Percentiles rank a stretch among this genome's conserved stretches.
Conservation (phyloP, 2,329 filamentous ascomycete species). For the Clonostachys rosea region DNA sequence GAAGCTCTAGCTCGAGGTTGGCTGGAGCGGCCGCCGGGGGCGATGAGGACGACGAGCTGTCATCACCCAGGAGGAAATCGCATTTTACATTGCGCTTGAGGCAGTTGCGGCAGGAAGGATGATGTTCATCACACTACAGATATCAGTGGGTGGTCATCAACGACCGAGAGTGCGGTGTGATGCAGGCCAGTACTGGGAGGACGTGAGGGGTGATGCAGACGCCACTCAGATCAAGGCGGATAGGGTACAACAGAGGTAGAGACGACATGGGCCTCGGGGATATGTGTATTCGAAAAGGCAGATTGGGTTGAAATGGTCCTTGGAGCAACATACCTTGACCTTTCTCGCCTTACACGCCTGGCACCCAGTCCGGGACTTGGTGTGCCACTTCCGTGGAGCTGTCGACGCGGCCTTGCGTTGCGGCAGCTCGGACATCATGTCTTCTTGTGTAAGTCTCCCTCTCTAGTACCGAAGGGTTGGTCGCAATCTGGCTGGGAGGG, state of each 20-base stretch:
- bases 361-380: slow-evolving; percentile 9
- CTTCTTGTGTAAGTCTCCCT: no score
- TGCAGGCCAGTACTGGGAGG: no score
- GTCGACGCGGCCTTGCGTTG: no score
- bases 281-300: not conserved
- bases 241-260: no score
- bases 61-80: slow-evolving; percentile 9
- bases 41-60: slow-evolving; percentile 1
- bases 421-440: no score
- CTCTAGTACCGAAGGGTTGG: no score
- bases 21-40: not conserved
- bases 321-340: slow-evolving; percentile 9
- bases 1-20: slow-evolving; percentile 25
- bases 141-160: no score
- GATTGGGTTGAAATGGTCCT: not conserved
- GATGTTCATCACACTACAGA: slow-evolving; percentile 16
- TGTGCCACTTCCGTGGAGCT: slow-evolving; percentile 1
- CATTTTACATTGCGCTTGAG: slow-evolving; percentile 17
- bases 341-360: slow-evolving; percentile 10
- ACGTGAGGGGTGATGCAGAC: no score
- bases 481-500: no score
- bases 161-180: no score
- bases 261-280: no score
- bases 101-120: slow-evolving; percentile 16
- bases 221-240: no score